Evolutionary conservation across 106 monocot genomes (phyloP), one percentile per base, ranked within the genome.

Genomic region (Dendrobium huoshanense): DNA sequence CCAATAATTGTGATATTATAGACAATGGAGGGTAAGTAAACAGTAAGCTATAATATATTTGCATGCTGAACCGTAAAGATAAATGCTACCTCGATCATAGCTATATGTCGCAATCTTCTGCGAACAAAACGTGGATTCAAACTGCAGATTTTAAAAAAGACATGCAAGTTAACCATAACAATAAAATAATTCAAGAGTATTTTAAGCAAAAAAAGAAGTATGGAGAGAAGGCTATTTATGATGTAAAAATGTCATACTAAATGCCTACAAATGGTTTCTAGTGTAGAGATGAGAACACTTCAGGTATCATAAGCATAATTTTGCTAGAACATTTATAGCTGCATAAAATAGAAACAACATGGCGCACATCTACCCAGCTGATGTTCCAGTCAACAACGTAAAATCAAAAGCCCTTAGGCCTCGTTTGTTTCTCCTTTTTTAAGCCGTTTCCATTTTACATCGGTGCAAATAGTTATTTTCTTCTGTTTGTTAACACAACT

Each of bases 111-210:
- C 75, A 97, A 74, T 80, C 94, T 88, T 86, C 94, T 83, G n/a
- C 97, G 94, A 15, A 97, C 94, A 85, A 94, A 87, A 27, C 94
- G 88, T 49, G 94, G 90, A 81, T 91, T 91, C 49, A 97, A 87
- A 75, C 97, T 94, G 94, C 80, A 86, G 6, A 49, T 70, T 70
- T 70, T 37, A 2, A 70, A 70, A 37, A 22, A 33, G 15, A 10
- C 13, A 15, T 70, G 15, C 29, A 70, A 70, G 40, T 70, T 70
- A 33, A 31, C 33, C 15, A 70, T 2, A 37, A 70, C 37, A 70
- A 33, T 33, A 22, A 15, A 51, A 51, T 10, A 16, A 15, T 13
- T 51, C 13, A 51, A 15, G 51, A 51, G 10, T 51, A 51, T 51
- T 16, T 51, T 51, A 51, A 51, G 51, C 9, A 10, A 11, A 51